Evolutionary conservation across 352 stramenopile genomes (phyloP), one percentile per base, ranked within the genome.

Genomic region (Phytophthora sojae): DNA sequence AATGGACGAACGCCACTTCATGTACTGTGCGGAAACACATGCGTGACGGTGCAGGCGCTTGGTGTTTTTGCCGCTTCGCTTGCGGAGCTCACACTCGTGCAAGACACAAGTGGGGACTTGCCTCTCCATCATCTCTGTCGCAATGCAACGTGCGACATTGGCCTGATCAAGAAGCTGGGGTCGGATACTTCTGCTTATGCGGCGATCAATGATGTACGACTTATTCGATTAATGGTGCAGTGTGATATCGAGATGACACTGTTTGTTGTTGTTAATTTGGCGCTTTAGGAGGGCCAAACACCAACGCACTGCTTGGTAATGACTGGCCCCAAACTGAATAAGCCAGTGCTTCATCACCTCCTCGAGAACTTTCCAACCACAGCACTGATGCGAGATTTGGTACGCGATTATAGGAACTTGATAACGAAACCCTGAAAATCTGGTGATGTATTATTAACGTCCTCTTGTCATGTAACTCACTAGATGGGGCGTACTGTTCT

Each of bases 71-170:
- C 80, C n/a, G 11, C 61, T 2, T 76, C 62, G 1, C 71, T 91
- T 25, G 75, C 61, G 7, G 72, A 81, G 4, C 66, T 75, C 25
- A 63, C 72, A 1, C 61, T 72, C 1, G 75, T 85, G 73, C 73
- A 71, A 9, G 82, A 92, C 67, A 88, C 71, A 29, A 54, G 59
- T 6, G 81, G 72, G 8, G 76, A 78, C 42, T 56, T 89, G 3
- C 77, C 84, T 2, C 71, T 93, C 6, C 86, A 93, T 59, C 82
- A 75, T 17, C 53, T 91, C 6, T 89, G 83, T 61, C 57, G 21
- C 6, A 91, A 90, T 56, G 32, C 63, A 12, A 64, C 64, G 6
- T 86, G 84, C 37, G 76, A 80, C 6, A 47, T 84, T 19, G 80
- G 87, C 2, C 76, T 84, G 58, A 61, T 90, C 7, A 80, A 77